Percentiles rank a stretch among this genome's conserved stretches.
These are phyloP conservation scores for Tephrocybe sp. DNA, from an alignment of 768 basidiomycete species.

Conservation along the genomic window DNA sequence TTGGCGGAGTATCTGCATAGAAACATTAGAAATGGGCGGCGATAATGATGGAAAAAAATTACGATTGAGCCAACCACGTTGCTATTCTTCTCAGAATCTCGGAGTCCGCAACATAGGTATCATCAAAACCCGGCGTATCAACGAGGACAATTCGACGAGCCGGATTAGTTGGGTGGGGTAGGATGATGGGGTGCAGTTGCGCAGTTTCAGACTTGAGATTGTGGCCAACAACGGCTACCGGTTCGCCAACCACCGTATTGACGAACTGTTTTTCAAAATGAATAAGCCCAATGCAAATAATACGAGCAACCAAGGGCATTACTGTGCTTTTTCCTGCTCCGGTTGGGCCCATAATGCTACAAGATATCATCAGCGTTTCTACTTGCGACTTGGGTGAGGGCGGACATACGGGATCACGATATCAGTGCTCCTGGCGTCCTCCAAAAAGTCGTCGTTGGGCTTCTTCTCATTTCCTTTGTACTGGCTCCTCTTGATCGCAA, in stretches of 20 bases:
- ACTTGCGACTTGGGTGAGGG: no score
- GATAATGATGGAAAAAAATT: neutral
- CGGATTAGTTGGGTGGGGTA: neutral
- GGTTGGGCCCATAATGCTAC: slow-evolving; percentile 6
- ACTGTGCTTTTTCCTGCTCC: slow-evolving; percentile 10
- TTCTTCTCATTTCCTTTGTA: slow-evolving; percentile 8
- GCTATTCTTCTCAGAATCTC: slow-evolving; percentile 10
- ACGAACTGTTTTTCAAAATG: neutral
- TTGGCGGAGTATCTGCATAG: slow-evolving; percentile 8
- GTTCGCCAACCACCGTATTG: slow-evolving; percentile 3
- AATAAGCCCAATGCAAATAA: neutral
- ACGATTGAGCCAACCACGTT: slow-evolving; percentile 11
- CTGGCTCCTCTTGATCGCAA: neutral
- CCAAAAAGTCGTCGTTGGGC: neutral
- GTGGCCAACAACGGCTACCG: slow-evolving; percentile 1
- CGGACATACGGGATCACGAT: slow-evolving; percentile 3
- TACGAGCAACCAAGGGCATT: neutral
- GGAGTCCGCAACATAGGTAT: slow-evolving; percentile 4
- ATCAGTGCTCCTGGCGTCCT: slow-evolving; percentile 2
- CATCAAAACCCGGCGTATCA: slow-evolving; percentile 10
- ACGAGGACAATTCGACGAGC: slow-evolving; percentile 5
- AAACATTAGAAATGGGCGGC: neutral
- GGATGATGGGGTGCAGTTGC: neutral
- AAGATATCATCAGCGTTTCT: neutral
- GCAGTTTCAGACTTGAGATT: slow-evolving; percentile 3